Evolutionary conservation across 257 asterid genomes (phyloP).

Genomic region (Salvia rosmarinus): DNA sequence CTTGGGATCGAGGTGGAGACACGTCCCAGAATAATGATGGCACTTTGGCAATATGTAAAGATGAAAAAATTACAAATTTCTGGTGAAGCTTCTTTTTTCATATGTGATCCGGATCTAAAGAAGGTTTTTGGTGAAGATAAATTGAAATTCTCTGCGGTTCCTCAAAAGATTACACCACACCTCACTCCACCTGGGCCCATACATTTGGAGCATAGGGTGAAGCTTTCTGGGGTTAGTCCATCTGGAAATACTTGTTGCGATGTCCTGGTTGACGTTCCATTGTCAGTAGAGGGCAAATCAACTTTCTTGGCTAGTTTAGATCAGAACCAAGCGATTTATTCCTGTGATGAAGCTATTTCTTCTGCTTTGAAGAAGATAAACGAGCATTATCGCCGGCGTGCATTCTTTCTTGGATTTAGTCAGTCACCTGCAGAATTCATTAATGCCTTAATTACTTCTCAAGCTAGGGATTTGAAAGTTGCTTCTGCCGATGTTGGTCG

Average conservation of each 20-base stretch:
- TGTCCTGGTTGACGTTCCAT: conserved; percentile 76
- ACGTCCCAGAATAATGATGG: conserved; percentile 65
- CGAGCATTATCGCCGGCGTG: conserved; percentile 43
- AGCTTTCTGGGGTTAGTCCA: conserved; percentile 77
- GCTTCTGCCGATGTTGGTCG: conserved; percentile 63
- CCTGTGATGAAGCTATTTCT: conserved; percentile 68
- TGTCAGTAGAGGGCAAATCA: conserved; percentile 55
- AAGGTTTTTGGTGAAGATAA: conserved; percentile 89
- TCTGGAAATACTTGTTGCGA: conserved; percentile 81
- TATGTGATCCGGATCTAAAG: conserved; percentile 73
- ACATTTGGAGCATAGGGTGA: conserved; percentile 83
- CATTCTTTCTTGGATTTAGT: conserved; percentile 90
- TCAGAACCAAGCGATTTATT: conserved; percentile 53
- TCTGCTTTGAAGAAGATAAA: conserved; percentile 68
- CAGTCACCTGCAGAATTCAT: conserved; percentile 91
- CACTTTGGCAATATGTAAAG: conserved; percentile 83
- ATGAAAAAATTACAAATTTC: conserved; percentile 67
- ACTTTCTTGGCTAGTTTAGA: conserved; percentile 47
- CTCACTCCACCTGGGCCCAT: conserved; percentile 75
- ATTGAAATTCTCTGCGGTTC: conserved; percentile 71
- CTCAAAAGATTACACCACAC: conserved; percentile 72
- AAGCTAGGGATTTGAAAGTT: conserved; percentile 81
- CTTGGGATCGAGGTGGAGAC: conserved; percentile 88
- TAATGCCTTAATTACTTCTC: conserved; percentile 77
- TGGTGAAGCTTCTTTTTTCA: conserved; percentile 67